Evolutionary conservation across 345 rosid species (phyloP), one percentile per base, ranked within the genome.

Genomic region (Murraya paniculata): DNA sequence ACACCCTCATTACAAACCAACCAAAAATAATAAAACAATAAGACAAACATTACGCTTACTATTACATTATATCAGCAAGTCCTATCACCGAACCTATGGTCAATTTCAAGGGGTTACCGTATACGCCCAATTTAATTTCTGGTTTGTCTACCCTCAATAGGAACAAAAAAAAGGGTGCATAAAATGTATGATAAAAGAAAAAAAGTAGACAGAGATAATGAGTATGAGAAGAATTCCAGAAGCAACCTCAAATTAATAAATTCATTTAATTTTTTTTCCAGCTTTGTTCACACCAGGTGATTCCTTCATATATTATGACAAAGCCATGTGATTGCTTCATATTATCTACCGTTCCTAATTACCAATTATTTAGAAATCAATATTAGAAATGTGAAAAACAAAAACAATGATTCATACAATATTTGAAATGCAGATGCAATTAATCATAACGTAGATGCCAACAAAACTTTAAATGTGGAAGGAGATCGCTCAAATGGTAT

Each of bases 401-500:
- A 45, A 55, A 38, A 53, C 33, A 11, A 9, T 27, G 13, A 66
- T 78, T 22, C 39, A 21, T 38, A 30, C 41, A 39, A 56, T 68
- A 67, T 81, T 87, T 85, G 88, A 89, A 83, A 74, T 68, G 92
- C 79, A 50, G 88, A 81, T 83, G 74, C 64, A 71, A 60, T 77
- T 78, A 89, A 83, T 89, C 88, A 88, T 86, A 90, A 90, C 85
- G 79, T 82, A 24, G 75, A 86, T 84, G 88, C 65, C 86, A 86
- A 90, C 91, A 90, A 86, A 90, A 84, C 89, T 86, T 88, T 90
- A 85, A 88, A 85, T 86, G 81, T 86, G 36, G 78, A 81, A 64
- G 83, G 55, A 67, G 85, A 77, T 84, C 83, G 76, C 62, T 61
- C 80, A 78, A 72, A 80, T 81, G 74, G 58, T 78, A 41, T 65